These are phyloP conservation scores for Colletotrichum australisinense DNA, from an alignment of 2,329 filamentous ascomycete genomes.

Conservation along the genomic window DNA sequence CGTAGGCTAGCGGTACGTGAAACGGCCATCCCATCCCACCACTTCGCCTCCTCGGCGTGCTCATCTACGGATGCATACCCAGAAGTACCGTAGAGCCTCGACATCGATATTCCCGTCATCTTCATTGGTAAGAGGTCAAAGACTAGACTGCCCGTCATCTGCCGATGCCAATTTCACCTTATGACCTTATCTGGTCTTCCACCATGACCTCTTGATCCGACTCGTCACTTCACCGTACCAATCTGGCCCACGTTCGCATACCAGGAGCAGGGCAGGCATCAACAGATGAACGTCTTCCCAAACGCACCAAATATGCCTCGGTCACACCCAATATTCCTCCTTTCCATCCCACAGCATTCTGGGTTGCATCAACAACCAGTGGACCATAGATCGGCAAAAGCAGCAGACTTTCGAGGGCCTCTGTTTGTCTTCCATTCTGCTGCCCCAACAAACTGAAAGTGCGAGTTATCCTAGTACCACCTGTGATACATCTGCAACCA, in stretches of 20 bases:
- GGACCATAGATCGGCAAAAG: not conserved
- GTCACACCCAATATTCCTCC: not conserved
- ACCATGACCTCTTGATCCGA: not conserved
- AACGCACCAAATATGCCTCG: not conserved
- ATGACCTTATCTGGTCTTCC: slow-evolving; percentile 6
- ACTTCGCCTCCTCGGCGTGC: slow-evolving; percentile 1
- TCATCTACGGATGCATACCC: not conserved
- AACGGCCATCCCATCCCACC: slow-evolving; percentile 26
- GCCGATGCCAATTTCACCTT: not conserved
- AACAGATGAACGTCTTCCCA: not conserved
- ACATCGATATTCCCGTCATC: not conserved
- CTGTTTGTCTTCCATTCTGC: not conserved
- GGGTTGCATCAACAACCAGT: not conserved
- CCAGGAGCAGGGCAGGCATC: not conserved
- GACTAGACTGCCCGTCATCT: not conserved
- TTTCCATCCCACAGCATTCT: not conserved
- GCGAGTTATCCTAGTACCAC: not conserved
- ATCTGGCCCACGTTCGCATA: not conserved
- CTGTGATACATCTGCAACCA: not conserved
- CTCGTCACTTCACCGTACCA: not conserved
- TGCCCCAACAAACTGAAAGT: slow-evolving; percentile 21
- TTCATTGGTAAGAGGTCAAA: not conserved
- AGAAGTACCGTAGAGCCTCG: not conserved
- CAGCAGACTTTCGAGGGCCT: not conserved
- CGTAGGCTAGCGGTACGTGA: slow-evolving; percentile 15